Evolutionary conservation across 2,329 filamentous ascomycete species (phyloP).

Genomic region (Claviceps cyperi): DNA sequence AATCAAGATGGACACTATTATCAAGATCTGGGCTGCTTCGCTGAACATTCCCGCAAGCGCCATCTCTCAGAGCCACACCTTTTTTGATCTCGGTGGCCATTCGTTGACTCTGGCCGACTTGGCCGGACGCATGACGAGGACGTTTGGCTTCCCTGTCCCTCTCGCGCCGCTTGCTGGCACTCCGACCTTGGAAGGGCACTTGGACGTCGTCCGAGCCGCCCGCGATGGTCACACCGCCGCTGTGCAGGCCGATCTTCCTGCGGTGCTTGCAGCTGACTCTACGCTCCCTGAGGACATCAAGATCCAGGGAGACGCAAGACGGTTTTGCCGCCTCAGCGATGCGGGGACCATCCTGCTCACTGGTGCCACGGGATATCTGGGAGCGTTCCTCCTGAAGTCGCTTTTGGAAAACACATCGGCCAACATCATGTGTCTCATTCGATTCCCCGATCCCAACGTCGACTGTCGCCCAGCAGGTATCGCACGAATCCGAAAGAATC

Average conservation of each 20-base stretch:
- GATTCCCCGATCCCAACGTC: slow-evolving; percentile 52
- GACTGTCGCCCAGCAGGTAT: slow-evolving; percentile 53
- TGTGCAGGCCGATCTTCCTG: slow-evolving; percentile 60
- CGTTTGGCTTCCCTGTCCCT: slow-evolving; percentile 60
- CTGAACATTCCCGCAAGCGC: slow-evolving; percentile 48
- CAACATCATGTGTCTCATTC: slow-evolving; percentile 57
- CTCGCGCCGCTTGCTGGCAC: slow-evolving; percentile 56
- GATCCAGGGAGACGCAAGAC: slow-evolving; percentile 34
- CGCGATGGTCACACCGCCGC: slow-evolving; percentile 60
- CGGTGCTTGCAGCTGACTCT: slow-evolving; percentile 52
- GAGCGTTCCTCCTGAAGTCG: slow-evolving; percentile 57
- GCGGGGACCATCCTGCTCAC: slow-evolving; percentile 58
- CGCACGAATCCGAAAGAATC: slow-evolving; percentile 57
- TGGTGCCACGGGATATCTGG: slow-evolving; percentile 62
- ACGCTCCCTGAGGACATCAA: slow-evolving; percentile 56
- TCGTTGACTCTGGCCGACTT: slow-evolving; percentile 65
- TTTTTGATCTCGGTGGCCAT: slow-evolving; percentile 71
- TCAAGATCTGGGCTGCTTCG: slow-evolving; percentile 57
- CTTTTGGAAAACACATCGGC: slow-evolving; percentile 55
- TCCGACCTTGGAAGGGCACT: slow-evolving; percentile 57
- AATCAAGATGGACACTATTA: slow-evolving; percentile 51
- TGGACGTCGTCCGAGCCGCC: slow-evolving; percentile 55
- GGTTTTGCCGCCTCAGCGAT: slow-evolving; percentile 44
- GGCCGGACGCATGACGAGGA: slow-evolving; percentile 52
- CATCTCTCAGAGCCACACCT: slow-evolving; percentile 58